These are phyloP conservation scores for Chamaenerion angustifolium DNA, from an alignment of 345 rosid genomes.

Conservation along the genomic window DNA sequence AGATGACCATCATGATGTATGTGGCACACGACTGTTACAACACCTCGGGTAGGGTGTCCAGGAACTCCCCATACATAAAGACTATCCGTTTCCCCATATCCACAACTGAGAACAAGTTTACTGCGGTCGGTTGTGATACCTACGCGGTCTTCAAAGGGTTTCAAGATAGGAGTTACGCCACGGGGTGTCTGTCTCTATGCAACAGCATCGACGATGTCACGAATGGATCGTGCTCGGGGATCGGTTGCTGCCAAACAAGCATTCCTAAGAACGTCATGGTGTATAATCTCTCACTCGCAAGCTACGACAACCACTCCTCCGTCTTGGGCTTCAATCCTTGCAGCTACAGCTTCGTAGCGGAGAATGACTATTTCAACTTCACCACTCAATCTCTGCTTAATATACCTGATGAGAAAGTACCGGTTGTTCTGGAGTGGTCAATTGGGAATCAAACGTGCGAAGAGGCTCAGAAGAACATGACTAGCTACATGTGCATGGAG, in stretches of 20 bases:
- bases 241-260: slow-evolving; percentile 23
- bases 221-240: slow-evolving; percentile 16
- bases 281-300: fast-evolving
- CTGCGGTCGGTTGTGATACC: slow-evolving; percentile 18
- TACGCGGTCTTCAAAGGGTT: background rate
- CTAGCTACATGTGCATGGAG: slow-evolving; percentile 1
- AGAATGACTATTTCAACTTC: slow-evolving; percentile 5
- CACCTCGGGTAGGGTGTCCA: background rate
- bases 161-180: background rate
- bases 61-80: background rate
- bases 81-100: background rate
- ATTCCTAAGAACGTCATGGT: slow-evolving; percentile 1
- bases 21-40: slow-evolving; percentile 4
- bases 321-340: slow-evolving; percentile 15
- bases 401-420: background rate
- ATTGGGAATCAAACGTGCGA: slow-evolving; percentile 4
- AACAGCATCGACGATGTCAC: background rate
- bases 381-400: background rate
- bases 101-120: slow-evolving; percentile 10
- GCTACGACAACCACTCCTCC: fast-evolving
- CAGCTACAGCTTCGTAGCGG: slow-evolving; percentile 17
- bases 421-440: slow-evolving; percentile 17
- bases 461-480: background rate
- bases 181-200: slow-evolving; percentile 11
- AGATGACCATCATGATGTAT: background rate